Percentiles rank a stretch among this genome's conserved stretches.
These are phyloP conservation scores for Pseudogymnoascus sp. DNA, from an alignment of 2,329 filamentous ascomycete species.

Conservation along the genomic window DNA sequence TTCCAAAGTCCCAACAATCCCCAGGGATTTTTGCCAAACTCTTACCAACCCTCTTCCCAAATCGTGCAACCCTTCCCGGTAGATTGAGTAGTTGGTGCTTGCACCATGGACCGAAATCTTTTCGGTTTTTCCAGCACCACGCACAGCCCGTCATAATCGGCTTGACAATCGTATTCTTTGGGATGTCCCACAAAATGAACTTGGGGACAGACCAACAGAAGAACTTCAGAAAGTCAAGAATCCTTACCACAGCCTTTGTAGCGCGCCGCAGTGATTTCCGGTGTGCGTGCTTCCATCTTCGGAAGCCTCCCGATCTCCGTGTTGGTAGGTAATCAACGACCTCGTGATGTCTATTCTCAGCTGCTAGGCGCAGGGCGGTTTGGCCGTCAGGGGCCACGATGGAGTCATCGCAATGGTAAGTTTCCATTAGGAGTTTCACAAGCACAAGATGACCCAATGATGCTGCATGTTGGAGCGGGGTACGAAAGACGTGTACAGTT, in stretches of 20 bases:
- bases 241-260: constrained; percentile 19
- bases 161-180: constrained; percentile 26
- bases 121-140: constrained; percentile 24
- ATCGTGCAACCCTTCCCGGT: constrained; percentile 24
- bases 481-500: constrained; percentile 26
- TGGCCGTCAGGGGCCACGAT: constrained; percentile 40
- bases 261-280: constrained; percentile 25
- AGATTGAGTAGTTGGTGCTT: constrained; percentile 24
- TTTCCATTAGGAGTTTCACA: constrained; percentile 35
- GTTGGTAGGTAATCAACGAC: constrained; percentile 38
- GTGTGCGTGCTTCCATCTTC: constrained; percentile 32
- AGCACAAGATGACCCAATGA: constrained; percentile 34
- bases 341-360: constrained; percentile 34
- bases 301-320: constrained; percentile 33
- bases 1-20: constrained; percentile 1
- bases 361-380: constrained; percentile 39
- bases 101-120: constrained; percentile 28
- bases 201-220: background rate
- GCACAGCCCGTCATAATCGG: constrained; percentile 21
- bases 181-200: constrained; percentile 28
- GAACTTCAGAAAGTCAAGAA: constrained; percentile 22
- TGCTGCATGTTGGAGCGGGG: constrained; percentile 40
- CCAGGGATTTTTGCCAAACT: constrained; percentile 18
- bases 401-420: constrained; percentile 36
- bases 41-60: constrained; percentile 15